Evolutionary conservation across 1,284 basidiomycete genomes (phyloP).

Genomic region (Earliella scabrosa): DNA sequence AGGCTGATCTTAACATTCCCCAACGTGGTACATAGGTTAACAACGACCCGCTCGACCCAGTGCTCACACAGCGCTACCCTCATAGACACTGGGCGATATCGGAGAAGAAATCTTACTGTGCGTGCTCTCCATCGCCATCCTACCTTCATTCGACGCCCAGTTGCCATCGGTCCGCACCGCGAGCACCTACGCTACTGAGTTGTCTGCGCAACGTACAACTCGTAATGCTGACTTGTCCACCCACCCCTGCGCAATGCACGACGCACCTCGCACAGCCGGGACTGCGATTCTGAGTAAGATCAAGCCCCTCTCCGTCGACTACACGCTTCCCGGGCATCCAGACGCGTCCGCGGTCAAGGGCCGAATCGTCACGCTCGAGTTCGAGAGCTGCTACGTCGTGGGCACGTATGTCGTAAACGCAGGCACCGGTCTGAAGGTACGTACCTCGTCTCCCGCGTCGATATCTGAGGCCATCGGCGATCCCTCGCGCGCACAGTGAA

Average conservation of each 20-base stretch:
- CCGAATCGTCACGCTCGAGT: constrained; percentile 83
- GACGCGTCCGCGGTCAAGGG: constrained; percentile 67
- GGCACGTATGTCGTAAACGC: constrained; percentile 92
- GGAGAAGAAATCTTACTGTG: constrained; percentile 77
- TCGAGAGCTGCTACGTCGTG: constrained; percentile 70
- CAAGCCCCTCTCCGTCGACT: constrained; percentile 70
- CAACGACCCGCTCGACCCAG: constrained; percentile 61
- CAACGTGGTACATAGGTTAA: constrained; percentile 55
- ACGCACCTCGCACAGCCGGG: constrained; percentile 57
- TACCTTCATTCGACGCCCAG: background rate
- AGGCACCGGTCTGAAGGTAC: constrained; percentile 77
- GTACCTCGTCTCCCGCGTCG: background rate
- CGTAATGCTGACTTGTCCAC: too few relatives aligned
- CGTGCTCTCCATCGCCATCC: constrained; percentile 23
- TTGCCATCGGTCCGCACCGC: background rate
- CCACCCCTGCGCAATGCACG: background rate
- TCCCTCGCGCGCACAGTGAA: too few relatives aligned
- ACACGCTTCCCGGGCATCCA: constrained; percentile 75
- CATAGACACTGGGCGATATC: constrained; percentile 79
- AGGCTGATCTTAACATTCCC: background rate
- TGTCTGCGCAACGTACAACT: too few relatives aligned
- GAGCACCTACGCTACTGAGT: too few relatives aligned
- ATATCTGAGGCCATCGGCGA: background rate
- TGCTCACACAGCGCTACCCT: constrained; percentile 61
- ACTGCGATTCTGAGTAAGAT: constrained; percentile 82